A percentile compares a stretch with the other conserved stretches of the same genome.
Evolutionary conservation across 371 early-diverging fungal genomes (phyloP).

Genomic region (Batkoa obscura): DNA sequence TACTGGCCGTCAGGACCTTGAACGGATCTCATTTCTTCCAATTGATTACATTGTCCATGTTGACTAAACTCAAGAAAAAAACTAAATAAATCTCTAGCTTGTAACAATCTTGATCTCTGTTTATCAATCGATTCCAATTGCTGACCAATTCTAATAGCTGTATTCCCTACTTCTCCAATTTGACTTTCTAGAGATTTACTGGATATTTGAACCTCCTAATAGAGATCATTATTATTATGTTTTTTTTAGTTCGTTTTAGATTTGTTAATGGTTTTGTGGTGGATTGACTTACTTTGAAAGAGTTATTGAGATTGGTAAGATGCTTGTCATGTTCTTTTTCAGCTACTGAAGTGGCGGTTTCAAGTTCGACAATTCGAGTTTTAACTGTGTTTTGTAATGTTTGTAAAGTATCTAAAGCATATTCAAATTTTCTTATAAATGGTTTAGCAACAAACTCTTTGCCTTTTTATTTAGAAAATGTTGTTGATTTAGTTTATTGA

Average conservation of each 20-base stretch:
- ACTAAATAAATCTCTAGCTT: slow-evolving; percentile 75
- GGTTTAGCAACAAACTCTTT: slow-evolving; percentile 51
- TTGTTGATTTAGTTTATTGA: neutral
- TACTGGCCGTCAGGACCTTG: slow-evolving; percentile 69
- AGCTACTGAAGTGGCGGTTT: slow-evolving; percentile 44
- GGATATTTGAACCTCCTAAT: slow-evolving; percentile 55
- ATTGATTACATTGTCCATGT: slow-evolving; percentile 41
- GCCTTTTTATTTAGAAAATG: neutral
- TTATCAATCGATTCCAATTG: slow-evolving; percentile 87
- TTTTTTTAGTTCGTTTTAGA: neutral
- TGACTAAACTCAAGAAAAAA: slow-evolving; percentile 75
- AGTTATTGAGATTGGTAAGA: slow-evolving; percentile 40
- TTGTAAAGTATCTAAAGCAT: slow-evolving; percentile 57
- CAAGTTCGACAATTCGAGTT: slow-evolving; percentile 62
- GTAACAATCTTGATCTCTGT: slow-evolving; percentile 66
- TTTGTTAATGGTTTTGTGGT: neutral
- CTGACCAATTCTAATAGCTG: slow-evolving; percentile 90
- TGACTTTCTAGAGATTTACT: slow-evolving; percentile 71
- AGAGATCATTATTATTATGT: neutral
- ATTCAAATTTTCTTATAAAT: slow-evolving; percentile 78
- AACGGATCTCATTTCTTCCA: slow-evolving; percentile 48
- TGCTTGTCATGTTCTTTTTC: slow-evolving; percentile 55
- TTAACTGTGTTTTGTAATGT: slow-evolving; percentile 52
- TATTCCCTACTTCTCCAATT: slow-evolving; percentile 81
- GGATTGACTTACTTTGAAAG: slow-evolving; percentile 38